Conservation (phyloP, 345 rosid genomes). For the Trapa incisa region DNA sequence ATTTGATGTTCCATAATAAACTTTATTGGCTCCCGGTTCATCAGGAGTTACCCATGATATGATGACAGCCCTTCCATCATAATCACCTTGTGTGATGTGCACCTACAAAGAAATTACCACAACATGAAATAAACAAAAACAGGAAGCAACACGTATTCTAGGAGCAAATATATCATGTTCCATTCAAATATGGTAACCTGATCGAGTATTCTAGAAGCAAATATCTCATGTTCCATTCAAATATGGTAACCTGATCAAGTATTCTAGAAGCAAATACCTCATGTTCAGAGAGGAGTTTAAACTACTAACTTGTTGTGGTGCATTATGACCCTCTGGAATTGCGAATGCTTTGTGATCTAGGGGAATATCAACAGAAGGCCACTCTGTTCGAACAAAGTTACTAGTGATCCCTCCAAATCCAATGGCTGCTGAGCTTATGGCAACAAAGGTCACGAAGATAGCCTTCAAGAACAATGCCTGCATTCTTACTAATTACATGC, state of each 20-base stretch:
- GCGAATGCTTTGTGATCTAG: constrained; percentile 56
- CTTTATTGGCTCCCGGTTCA: constrained; percentile 46
- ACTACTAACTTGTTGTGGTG: constrained; percentile 76
- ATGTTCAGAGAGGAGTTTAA: neutral
- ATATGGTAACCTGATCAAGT: no score
- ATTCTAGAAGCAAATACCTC: neutral
- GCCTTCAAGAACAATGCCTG: constrained; percentile 4
- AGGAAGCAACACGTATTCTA: neutral
- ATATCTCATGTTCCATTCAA: no score
- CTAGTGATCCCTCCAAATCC: constrained; percentile 64
- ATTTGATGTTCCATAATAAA: constrained; percentile 42
- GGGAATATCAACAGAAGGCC: constrained; percentile 83
- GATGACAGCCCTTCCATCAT: constrained; percentile 76
- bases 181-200: no score
- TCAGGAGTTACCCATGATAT: constrained; percentile 81
- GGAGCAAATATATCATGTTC: no score
- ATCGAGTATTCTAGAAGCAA: no score
- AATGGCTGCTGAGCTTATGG: constrained; percentile 18
- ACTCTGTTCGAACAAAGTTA: constrained; percentile 53
- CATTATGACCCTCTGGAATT: constrained; percentile 65
- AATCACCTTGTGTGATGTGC: constrained; percentile 90
- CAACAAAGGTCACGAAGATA: constrained; percentile 15
- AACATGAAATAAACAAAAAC: neutral
- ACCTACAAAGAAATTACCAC: constrained; percentile 28
- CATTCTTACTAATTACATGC: neutral